A percentile compares a stretch with the other conserved stretches of the same genome.
phyloP scores from a whole-genome alignment of 768 basidiomycete species.

The Termitomyces heimii region DNA sequence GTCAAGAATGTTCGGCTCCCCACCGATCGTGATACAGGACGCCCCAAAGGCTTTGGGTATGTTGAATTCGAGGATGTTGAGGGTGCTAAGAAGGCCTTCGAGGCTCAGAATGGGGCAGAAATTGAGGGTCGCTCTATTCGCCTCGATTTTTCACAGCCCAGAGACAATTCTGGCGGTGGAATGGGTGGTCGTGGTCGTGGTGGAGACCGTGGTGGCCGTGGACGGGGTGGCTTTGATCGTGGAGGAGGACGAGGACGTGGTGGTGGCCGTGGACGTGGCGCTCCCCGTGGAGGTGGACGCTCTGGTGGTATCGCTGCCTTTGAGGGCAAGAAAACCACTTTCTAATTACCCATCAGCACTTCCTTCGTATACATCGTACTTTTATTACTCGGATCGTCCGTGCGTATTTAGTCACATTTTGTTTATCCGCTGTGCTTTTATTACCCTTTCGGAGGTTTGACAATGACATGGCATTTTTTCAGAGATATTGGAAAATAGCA shows the following conservation, averaged over 20 bases:
- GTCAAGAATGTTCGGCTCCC: conserved; percentile 87
- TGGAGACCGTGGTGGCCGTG: conserved; percentile 22
- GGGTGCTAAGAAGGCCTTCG: conserved; percentile 75
- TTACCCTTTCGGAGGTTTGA: background rate
- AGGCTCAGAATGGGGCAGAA: conserved; percentile 61
- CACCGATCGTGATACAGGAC: conserved; percentile 87
- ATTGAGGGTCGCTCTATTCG: conserved; percentile 78
- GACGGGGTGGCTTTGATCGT: conserved; percentile 18
- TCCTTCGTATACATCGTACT: background rate
- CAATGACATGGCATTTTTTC: background rate
- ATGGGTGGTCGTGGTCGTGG: conserved; percentile 22
- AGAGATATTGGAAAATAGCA: background rate
- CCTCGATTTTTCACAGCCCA: conserved; percentile 82
- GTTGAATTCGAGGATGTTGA: conserved; percentile 87
- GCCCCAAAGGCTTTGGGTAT: conserved; percentile 94
- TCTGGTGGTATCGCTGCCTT: conserved; percentile 59
- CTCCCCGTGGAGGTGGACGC: conserved; percentile 41
- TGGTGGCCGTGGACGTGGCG: conserved; percentile 34
- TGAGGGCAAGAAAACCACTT: conserved; percentile 67
- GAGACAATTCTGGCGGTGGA: conserved; percentile 39
- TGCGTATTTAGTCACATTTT: background rate
- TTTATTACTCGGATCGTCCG: background rate
- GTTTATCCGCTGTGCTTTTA: conserved; percentile 3
- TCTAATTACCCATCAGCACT: conserved; percentile 22
- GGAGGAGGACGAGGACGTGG: conserved; percentile 42